These are phyloP conservation scores for Russula ochroleuca DNA, from an alignment of 768 basidiomycete genomes.

Conservation along the genomic window DNA sequence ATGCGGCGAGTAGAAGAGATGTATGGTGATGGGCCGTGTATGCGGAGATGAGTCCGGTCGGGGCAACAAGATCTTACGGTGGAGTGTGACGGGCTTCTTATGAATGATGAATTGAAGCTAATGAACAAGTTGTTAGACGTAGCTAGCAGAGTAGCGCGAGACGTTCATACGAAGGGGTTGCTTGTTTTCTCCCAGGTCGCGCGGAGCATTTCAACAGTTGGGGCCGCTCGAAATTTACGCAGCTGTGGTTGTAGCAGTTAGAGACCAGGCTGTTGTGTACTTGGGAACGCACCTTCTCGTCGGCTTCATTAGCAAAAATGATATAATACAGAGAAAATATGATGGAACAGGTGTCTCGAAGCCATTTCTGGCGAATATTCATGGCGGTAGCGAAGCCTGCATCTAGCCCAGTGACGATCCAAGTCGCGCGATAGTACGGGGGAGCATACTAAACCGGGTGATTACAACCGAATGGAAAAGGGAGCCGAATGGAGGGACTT, in stretches of 20 bases:
- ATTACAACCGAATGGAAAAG: conserved; percentile 15
- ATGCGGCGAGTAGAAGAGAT: conserved; percentile 75
- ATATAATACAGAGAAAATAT: conserved; percentile 90
- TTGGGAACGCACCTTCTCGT: conserved; percentile 76
- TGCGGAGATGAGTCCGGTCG: conserved; percentile 74
- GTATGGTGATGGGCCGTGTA: conserved; percentile 75
- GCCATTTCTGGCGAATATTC: conserved; percentile 86
- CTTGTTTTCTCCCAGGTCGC: conserved; percentile 95
- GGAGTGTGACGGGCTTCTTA: conserved; percentile 57
- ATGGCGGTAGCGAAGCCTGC: conserved; percentile 97
- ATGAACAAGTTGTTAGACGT: conserved; percentile 23
- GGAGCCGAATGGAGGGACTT: conserved; percentile 32
- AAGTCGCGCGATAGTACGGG: conserved; percentile 93
- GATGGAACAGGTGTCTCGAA: conserved; percentile 81
- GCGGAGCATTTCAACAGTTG: conserved; percentile 94
- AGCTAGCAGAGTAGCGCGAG: conserved; percentile 10
- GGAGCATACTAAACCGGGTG: conserved; percentile 67
- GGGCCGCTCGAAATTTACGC: conserved; percentile 85
- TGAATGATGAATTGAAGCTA: conserved; percentile 66
- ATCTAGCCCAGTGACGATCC: conserved; percentile 91
- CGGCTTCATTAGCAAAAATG: conserved; percentile 81
- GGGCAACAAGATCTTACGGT: conserved; percentile 75
- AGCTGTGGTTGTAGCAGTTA: conserved; percentile 48
- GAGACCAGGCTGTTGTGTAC: background rate
- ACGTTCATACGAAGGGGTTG: conserved; percentile 74